A percentile compares a stretch with the other conserved stretches of the same genome.
phyloP scores from a whole-genome alignment of 495 filamentous ascomycete genomes.

The Alectoria sarmentosa region DNA sequence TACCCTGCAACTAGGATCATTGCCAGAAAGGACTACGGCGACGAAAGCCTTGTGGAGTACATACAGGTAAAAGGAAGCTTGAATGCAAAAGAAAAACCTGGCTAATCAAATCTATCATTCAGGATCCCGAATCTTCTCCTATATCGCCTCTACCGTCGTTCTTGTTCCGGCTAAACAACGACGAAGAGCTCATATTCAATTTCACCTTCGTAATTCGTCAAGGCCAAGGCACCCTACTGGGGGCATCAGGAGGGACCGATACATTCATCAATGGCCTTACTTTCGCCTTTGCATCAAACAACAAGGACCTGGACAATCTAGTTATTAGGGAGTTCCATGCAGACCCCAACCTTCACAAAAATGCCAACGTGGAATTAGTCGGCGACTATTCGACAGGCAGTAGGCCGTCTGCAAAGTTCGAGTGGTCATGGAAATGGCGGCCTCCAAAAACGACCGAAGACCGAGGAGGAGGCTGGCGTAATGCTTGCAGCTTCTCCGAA shows the following conservation, averaged over 20 bases:
- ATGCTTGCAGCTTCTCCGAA: slow-evolving; percentile 91
- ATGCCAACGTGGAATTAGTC: slow-evolving; percentile 87
- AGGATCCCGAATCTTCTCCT: slow-evolving; percentile 73
- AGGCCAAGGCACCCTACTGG: slow-evolving; percentile 34
- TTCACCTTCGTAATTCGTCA: slow-evolving; percentile 89
- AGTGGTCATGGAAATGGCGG: slow-evolving; percentile 96
- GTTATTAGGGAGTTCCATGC: slow-evolving; percentile 93
- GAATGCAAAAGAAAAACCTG: background rate
- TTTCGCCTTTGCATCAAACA: slow-evolving; percentile 79
- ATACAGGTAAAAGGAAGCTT: slow-evolving; percentile 59
- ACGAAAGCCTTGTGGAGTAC: slow-evolving; percentile 76
- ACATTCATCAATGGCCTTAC: slow-evolving; percentile 84
- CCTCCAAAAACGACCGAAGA: slow-evolving; percentile 80
- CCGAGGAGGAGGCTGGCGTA: slow-evolving; percentile 87
- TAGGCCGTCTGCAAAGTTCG: slow-evolving; percentile 75
- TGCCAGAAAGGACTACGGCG: slow-evolving; percentile 66
- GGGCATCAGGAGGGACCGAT: slow-evolving; percentile 46
- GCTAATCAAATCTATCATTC: background rate
- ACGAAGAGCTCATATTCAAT: slow-evolving; percentile 84
- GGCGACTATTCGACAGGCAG: slow-evolving; percentile 82
- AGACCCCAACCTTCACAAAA: slow-evolving; percentile 95
- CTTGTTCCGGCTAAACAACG: slow-evolving; percentile 78
- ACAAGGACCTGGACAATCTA: slow-evolving; percentile 83
- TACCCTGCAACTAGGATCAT: slow-evolving; percentile 77
- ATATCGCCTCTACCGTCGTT: slow-evolving; percentile 57